Base-by-base conservation (phyloP, 2,329 filamentous ascomycete genomes). In the Elsinoe batatas region DNA sequence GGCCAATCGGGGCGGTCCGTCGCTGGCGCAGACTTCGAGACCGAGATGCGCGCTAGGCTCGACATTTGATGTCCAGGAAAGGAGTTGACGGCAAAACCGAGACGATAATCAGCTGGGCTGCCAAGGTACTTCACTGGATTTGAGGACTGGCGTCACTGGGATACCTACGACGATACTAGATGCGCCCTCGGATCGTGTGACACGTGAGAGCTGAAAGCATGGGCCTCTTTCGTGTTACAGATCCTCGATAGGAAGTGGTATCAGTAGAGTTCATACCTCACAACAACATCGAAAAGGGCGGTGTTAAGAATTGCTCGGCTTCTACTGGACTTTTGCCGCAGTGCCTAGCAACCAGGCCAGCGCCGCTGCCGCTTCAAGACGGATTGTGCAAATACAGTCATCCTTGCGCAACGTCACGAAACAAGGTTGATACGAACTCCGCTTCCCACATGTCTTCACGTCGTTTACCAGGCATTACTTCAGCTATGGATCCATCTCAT, bases 401-500 rank as follows among this genome's bases (percentile, higher is more conserved):
- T 26, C 32, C 47, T 38, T 38, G 47, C 38, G 22, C 47, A 20
- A 51, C 47, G 2, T 15, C 5, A 36, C 33, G 11, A 38, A 51
- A 49, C 32, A 33, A 35, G 26, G 26, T 49, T 15, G n/a, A 22
- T 17, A 17, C 44, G 26, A 35, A 49, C 44, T 35, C 44, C 40
- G 11, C 26, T 49, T 4, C 17, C n/a, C 44, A 49, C 32, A 35
- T 49, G 44, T 49, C 44, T 49, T 49, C 13, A 49, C 44, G 10
- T 49, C 26, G 2, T 15, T 49, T 15, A 35, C 30, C 44, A 49
- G n/a, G 17, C 15, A 33, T 49, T 33, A 11, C 44, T 11, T 33
- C 44, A 33, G n/a, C 18, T 7, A 69, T 69, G 67, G 65, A 65
- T 44, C 33, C 58, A 15, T 61, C 63, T 40, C 62, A 59, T 22